Evolutionary conservation across 2,329 filamentous ascomycete genomes (phyloP).

Genomic region (Teratosphaeria nubilosa): DNA sequence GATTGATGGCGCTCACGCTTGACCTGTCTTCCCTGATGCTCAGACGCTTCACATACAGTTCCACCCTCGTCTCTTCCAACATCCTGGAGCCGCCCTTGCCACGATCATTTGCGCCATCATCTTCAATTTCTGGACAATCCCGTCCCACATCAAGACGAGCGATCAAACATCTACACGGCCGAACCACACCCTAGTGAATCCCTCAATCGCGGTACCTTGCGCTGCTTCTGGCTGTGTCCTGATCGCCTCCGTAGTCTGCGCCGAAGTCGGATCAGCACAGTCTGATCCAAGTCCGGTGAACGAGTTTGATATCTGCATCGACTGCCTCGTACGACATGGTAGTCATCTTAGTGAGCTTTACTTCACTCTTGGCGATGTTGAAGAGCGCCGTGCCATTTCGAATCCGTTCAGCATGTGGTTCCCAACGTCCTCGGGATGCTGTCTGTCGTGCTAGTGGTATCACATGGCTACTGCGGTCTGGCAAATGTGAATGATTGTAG

Average conservation of each 20-base stretch:
- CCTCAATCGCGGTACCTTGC: background rate
- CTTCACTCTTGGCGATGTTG: background rate
- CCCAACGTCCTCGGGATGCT: background rate
- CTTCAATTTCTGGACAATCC: background rate
- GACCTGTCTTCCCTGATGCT: background rate
- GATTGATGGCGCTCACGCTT: background rate
- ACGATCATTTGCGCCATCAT: background rate
- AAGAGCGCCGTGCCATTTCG: background rate
- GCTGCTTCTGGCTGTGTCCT: background rate
- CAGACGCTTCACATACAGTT: background rate
- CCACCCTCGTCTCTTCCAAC: background rate
- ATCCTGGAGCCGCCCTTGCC: background rate
- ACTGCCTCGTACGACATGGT: background rate
- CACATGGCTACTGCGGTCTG: background rate
- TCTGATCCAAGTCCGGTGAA: background rate
- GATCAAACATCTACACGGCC: background rate
- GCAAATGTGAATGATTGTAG: too few relatives aligned
- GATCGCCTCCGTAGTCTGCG: background rate
- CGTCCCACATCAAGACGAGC: background rate
- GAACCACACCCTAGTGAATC: background rate
- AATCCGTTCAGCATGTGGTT: background rate
- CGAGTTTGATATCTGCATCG: background rate
- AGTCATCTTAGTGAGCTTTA: background rate
- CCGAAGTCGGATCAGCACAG: background rate
- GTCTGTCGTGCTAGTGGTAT: background rate